Evolutionary conservation across 129 eudicot genomes (phyloP), one percentile per base, ranked within the genome.

Genomic region (Gnaphalium uliginosum): DNA sequence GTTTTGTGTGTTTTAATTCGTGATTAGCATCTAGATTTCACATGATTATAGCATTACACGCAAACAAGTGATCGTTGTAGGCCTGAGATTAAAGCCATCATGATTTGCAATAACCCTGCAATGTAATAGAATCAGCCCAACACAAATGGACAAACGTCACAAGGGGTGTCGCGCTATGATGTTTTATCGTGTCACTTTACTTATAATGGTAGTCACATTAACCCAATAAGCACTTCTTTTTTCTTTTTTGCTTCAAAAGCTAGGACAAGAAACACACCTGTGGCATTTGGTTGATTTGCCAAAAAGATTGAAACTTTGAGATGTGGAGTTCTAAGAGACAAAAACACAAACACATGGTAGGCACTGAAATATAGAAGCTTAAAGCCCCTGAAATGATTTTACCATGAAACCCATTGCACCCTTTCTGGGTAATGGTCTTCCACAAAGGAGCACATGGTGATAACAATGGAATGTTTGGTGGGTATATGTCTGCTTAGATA

Each of bases 281-380:
- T 53, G 14, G 46, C 35, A 5, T 50, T 1, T 66, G 58, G 48
- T 8, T 39, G 72, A 13, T 41, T 37, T 68, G 75, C 27, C 65
- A 71, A 30, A 32, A 33, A 76, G 21, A 25, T 66, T 13, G 29
- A 68, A 26, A 29, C 24, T 37, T 32, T 76, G 81, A 76, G 56
- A 23, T 56, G 37, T 72, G 57, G 68, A 33, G 8, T 73, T 73
- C 66, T 67, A 6, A 33, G 68, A 78, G 76, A 62, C 46, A 71
- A 79, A 72, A 48, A 79, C 78, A 71, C 71, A 63, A 71, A 79
- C 77, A 79, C 82, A 71, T 79, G 82, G 73, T 43, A n/a, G 73
- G 78, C 78, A 79, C 82, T 69, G 78, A 72, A 79, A 63, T 32
- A 71, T 32, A 71, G 51, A 30, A 71, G 82, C 32, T 71, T 26